Evolutionary conservation across 305 asterid genomes (phyloP), one percentile per base, ranked within the genome.

Genomic region (Petunia hybrid): DNA sequence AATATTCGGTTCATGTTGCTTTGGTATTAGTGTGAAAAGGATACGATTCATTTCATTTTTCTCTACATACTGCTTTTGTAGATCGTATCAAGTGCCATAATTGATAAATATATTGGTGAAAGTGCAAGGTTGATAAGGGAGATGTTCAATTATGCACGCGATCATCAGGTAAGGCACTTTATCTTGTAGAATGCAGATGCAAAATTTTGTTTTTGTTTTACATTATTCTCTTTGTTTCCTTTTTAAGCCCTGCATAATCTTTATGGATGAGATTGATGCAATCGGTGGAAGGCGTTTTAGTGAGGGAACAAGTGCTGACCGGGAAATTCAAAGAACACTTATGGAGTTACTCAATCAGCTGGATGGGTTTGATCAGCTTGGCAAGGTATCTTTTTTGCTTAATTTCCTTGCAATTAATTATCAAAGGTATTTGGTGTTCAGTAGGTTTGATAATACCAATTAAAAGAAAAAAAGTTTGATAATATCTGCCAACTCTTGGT

Each of bases 31-130:
- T 45, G 51, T 45, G 2, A 45, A 45, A 45, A 45, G 51, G 51
- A 45, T 9, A 45, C 8, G 51, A 45, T 45, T 45, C 51, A 6
- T 45, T 45, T 45, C 51, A 45, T n/a, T 6, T 5, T 45, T 6
- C 51, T 9, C 6, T 45, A 9, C 51, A 5, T 45, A 45, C 8
- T 9, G 51, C 51, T 36, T 41, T 2, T 85, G 74, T 91, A 94
- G 98, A 97, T 94, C 77, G 97, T 94, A 59, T 94, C 98, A 8
- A 94, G 98, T 91, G 98, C 98, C 45, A 93, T 94, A 79, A 93
- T 94, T 78, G 98, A 94, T 80, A 94, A 94, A 85, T 94, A 94
- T 78, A 94, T 94, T 4, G 98, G 97, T 77, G 98, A 94, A 89
- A 94, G 98, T 84, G 98, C 98, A 57, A 90, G 98, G 82, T 84